phyloP scores from a whole-genome alignment of 768 basidiomycete genomes.

The Sarcodon sp. region DNA sequence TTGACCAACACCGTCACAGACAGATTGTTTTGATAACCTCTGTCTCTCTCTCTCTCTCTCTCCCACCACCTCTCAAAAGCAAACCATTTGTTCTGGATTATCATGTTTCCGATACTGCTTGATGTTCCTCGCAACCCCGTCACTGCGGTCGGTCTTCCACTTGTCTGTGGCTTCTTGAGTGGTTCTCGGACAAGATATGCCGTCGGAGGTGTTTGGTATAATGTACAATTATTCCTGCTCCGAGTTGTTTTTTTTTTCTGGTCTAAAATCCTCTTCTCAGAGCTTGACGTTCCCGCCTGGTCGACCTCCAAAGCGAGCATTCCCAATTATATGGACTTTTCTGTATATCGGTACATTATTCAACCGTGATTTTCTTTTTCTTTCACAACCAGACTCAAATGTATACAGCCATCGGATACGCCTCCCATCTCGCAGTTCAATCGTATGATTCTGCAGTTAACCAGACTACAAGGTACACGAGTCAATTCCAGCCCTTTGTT shows the following conservation, averaged over 20 bases:
- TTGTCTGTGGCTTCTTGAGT: slow-evolving; percentile 40
- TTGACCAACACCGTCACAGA: too few species aligned
- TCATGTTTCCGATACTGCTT: slow-evolving; percentile 23
- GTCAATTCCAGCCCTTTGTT: not conserved
- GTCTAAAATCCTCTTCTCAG: slow-evolving; percentile 14
- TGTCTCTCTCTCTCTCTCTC: not conserved
- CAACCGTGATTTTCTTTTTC: slow-evolving; percentile 2
- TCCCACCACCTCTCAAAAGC: not conserved
- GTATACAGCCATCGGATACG: slow-evolving; percentile 46
- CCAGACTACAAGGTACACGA: slow-evolving; percentile 25
- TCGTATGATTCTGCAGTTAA: slow-evolving; percentile 32
- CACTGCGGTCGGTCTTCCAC: slow-evolving; percentile 44
- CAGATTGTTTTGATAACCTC: too few species aligned
- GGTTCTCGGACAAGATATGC: slow-evolving; percentile 34
- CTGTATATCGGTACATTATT: slow-evolving; percentile 23
- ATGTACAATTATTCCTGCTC: slow-evolving; percentile 20
- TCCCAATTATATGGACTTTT: slow-evolving; percentile 46
- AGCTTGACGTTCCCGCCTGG: slow-evolving; percentile 36
- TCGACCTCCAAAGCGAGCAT: slow-evolving; percentile 35
- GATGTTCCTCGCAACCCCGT: slow-evolving; percentile 42
- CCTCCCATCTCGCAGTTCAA: slow-evolving; percentile 47
- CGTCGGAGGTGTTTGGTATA: slow-evolving; percentile 43
- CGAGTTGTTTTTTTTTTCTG: not conserved
- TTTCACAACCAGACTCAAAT: not conserved
- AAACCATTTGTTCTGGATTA: not conserved